Evolutionary conservation across 305 asterid genomes (phyloP).

Genomic region (Fraxinus nigra): DNA sequence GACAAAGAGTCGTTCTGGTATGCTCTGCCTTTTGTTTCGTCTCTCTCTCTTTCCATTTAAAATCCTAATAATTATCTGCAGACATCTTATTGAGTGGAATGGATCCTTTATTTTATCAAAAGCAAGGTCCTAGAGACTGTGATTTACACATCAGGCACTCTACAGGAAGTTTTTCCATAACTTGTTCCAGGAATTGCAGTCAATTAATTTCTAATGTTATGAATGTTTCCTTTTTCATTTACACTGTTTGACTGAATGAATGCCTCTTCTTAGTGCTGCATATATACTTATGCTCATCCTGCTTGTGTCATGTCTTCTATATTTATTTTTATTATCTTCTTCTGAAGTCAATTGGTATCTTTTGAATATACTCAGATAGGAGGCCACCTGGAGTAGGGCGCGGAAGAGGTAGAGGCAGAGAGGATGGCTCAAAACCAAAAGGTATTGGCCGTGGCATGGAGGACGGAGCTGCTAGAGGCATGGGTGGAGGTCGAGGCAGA

Average conservation of each 20-base stretch:
- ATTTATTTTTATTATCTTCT: background rate
- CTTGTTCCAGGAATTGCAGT: background rate
- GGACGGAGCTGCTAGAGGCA: slow-evolving; percentile 54
- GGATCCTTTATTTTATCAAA: background rate
- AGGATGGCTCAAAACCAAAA: slow-evolving; percentile 43
- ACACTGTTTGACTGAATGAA: background rate
- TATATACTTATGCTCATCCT: background rate
- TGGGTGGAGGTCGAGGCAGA: slow-evolving; percentile 40
- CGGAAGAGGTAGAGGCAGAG: slow-evolving; percentile 67
- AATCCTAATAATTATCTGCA: background rate
- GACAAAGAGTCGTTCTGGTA: slow-evolving; percentile 46
- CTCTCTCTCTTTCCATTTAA: background rate
- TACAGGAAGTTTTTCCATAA: background rate
- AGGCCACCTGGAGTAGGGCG: slow-evolving; percentile 75
- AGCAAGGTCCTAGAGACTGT: background rate
- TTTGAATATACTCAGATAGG: slow-evolving; percentile 40
- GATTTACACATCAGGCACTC: background rate
- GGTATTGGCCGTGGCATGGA: slow-evolving; percentile 56
- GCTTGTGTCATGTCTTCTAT: background rate
- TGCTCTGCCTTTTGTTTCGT: background rate
- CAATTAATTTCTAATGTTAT: background rate
- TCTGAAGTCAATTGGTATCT: background rate
- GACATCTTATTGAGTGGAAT: background rate
- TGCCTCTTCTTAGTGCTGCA: background rate
- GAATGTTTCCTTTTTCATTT: background rate